A percentile compares a stretch with the other conserved stretches of the same genome.
Evolutionary conservation across 2,329 filamentous ascomycete genomes (phyloP).

Genomic region (Fusarium equiseti): DNA sequence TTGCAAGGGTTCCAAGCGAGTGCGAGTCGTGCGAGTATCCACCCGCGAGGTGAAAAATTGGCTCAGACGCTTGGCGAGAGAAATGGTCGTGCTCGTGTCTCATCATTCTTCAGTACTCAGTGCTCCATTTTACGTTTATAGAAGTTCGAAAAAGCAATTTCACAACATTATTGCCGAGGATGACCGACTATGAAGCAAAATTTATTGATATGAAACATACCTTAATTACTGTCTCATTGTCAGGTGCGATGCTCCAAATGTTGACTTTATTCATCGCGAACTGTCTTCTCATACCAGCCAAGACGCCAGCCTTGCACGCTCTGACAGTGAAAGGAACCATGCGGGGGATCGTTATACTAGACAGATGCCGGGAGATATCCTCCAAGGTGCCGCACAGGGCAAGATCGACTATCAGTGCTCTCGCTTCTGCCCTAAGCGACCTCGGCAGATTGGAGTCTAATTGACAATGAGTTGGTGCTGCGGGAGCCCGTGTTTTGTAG

Average conservation of each 20-base stretch:
- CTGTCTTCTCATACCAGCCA: background rate
- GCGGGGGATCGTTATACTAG: background rate
- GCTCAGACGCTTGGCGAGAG: background rate
- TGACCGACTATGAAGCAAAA: background rate
- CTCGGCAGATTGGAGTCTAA: background rate
- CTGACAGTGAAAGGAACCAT: background rate
- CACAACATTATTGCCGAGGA: background rate
- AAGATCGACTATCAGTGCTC: background rate
- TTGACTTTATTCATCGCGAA: no score
- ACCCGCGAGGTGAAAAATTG: background rate
- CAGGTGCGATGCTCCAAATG: background rate
- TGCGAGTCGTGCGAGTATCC: no score
- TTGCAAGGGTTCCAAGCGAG: background rate
- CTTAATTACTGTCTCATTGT: background rate
- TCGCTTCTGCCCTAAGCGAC: background rate
- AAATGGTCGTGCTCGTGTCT: background rate
- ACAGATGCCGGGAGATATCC: background rate
- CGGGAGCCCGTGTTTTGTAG: no score
- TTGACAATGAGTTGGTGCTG: background rate
- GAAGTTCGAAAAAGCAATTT: background rate
- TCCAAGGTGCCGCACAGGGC: background rate
- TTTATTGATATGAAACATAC: background rate
- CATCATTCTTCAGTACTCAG: background rate
- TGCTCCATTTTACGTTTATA: background rate
- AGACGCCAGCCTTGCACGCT: background rate